Conservation (phyloP, 192 early-diverging fungal species). For the Rhizophagus sp. region DNA sequence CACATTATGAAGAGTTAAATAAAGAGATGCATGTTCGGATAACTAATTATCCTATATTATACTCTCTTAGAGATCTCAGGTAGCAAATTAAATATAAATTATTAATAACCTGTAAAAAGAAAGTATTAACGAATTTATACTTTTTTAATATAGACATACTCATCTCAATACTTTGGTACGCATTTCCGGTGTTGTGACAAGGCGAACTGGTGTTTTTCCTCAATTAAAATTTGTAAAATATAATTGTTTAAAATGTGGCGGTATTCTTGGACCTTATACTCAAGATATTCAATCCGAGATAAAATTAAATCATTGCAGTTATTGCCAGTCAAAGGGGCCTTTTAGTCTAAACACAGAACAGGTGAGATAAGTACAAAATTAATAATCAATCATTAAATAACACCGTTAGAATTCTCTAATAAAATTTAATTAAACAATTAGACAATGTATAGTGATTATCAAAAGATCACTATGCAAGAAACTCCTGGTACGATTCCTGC, state of each 20-base stretch:
- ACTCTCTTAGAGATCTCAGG: slow-evolving; percentile 84
- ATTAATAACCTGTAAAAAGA: not conserved
- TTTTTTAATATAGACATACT: slow-evolving; percentile 59
- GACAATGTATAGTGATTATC: slow-evolving; percentile 97
- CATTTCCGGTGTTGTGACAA: slow-evolving; percentile 89
- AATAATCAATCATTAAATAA: not conserved
- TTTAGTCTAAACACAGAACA: slow-evolving; percentile 91
- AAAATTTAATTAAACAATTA: slow-evolving; percentile 19
- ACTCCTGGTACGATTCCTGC: slow-evolving; percentile 93
- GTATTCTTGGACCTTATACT: slow-evolving; percentile 88
- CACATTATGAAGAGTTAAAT: slow-evolving; percentile 88
- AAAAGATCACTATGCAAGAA: slow-evolving; percentile 94
- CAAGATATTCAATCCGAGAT: slow-evolving; percentile 92
- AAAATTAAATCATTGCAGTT: slow-evolving; percentile 77
- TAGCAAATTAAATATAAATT: slow-evolving; percentile 11
- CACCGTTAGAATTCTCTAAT: not conserved
- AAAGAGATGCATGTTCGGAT: slow-evolving; percentile 95
- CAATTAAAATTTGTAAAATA: slow-evolving; percentile 97
- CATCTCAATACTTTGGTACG: slow-evolving; percentile 92
- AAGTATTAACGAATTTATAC: not conserved
- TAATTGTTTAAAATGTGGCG: slow-evolving; percentile 92
- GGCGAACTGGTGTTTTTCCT: slow-evolving; percentile 93
- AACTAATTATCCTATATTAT: slow-evolving; percentile 79
- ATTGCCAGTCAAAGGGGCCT: slow-evolving; percentile 90
- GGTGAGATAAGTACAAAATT: slow-evolving; percentile 30